Percentiles rank a stretch among this genome's conserved stretches.
phyloP scores from a whole-genome alignment of 176 grass and related monocot genomes.

The Eremochloa ophiuroides region DNA sequence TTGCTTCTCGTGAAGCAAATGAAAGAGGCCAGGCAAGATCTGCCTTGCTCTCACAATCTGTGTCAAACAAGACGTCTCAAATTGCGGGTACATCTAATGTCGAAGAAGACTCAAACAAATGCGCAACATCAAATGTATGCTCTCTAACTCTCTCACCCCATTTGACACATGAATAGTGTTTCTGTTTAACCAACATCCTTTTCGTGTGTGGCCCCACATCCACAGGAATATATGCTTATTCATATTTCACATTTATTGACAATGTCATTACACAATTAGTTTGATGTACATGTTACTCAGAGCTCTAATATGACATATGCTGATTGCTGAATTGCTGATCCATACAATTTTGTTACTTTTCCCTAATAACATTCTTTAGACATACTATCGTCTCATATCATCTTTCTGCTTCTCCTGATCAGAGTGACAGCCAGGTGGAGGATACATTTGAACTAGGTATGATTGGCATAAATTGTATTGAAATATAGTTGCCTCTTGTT shows the following conservation, averaged over 20 bases:
- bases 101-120: conserved; percentile 34
- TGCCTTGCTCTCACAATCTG: conserved; percentile 5
- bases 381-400: conserved; percentile 8
- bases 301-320: neutral
- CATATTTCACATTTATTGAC: neutral
- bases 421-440: conserved; percentile 45
- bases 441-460: conserved; percentile 60
- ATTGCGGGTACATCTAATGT: conserved; percentile 14
- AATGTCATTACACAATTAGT: neutral
- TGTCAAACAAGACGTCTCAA: conserved; percentile 16
- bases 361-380: neutral
- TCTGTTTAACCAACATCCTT: neutral
- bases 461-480: neutral
- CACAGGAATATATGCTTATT: neutral
- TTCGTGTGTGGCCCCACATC: neutral
- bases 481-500: neutral
- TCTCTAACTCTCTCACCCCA: neutral
- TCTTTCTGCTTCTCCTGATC: conserved; percentile 22
- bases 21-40: conserved; percentile 17
- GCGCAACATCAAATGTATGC: conserved; percentile 48
- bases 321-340: conserved; percentile 16
- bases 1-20: conserved; percentile 33
- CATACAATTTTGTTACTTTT: neutral
- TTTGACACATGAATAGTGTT: neutral
- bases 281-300: neutral